phyloP scores from a whole-genome alignment of 345 rosid species.

The Alliaria petiolata region DNA sequence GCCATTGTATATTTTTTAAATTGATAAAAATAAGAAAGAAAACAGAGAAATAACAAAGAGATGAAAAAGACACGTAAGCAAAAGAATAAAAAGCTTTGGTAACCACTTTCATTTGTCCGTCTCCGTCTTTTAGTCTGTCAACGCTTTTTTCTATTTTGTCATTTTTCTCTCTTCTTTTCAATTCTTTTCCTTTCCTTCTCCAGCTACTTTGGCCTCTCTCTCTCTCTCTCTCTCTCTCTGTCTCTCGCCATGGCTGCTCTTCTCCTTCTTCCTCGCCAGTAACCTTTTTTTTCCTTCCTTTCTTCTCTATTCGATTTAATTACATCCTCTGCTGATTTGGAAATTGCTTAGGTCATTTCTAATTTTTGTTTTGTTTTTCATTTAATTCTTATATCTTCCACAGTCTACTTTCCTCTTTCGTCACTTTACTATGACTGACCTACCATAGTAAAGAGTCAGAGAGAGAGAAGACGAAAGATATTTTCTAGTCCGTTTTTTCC shows the following conservation, averaged over 20 bases:
- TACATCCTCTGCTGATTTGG: background rate
- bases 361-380: background rate
- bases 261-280: background rate
- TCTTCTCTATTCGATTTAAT: background rate
- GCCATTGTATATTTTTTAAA: no score
- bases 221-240: no score
- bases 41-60: background rate
- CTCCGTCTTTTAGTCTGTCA: conserved; percentile 29
- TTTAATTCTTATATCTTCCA: conserved; percentile 2
- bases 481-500: conserved; percentile 5
- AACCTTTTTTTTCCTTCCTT: background rate
- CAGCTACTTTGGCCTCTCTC: conserved; percentile 23
- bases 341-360: background rate
- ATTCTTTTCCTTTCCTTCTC: conserved; percentile 1
- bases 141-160: conserved; percentile 40
- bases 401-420: conserved; percentile 32
- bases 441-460: conserved; percentile 14
- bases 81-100: conserved; percentile 9
- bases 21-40: background rate
- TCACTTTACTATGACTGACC: conserved; percentile 31
- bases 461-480: background rate
- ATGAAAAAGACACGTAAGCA: conserved; percentile 19
- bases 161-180: conserved; percentile 7
- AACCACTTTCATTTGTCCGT: conserved; percentile 33
- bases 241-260: conserved; percentile 15